Evolutionary conservation across 164 flowering plant genomes (phyloP), one percentile per base, ranked within the genome.

Genomic region (Saururus chinensis): DNA sequence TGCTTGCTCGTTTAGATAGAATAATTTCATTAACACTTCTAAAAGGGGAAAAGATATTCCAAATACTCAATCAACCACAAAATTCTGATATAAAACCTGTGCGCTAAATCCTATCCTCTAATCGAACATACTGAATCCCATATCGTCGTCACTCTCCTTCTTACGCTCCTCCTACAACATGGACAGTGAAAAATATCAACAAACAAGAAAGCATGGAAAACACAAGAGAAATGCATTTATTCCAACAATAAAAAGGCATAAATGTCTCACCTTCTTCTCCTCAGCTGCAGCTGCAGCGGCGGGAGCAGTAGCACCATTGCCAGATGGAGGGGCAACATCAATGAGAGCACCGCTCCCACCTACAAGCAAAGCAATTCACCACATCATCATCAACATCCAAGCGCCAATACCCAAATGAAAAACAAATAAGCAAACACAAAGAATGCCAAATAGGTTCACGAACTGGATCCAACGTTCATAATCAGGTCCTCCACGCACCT

Each of bases 121-220:
- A 65, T 77, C 80, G 40, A 77, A 77, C 57, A 74, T 54, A 52
- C 78, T 72, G 76, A 77, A 77, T 51, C 78, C 78, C 76, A 77
- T 74, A 55, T 77, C 81, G 1, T 77, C 76, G 21, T 77, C 81
- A 41, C 76, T 75, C 63, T 77, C 81, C 30, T 77, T 76, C 64
- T 75, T 77, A 0, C 76, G 68, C 41, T 77, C 81, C 64, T 77
- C 81, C 81, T 77, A 78, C 54, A 73, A 49, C 0, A 41, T 30
- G 40, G 35, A 23, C 22, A 30, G n/a, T 19, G 6, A 40, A 17
- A 14, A 42, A 19, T 17, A 12, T n/a, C 42, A 49, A 21, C 0
- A 14, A 3, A 51, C 25, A 12, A 24, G 51, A 26, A 51, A 19
- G 30, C 9, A 13, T 9, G 45, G 40, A 17, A 55, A 19, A 56